These are phyloP conservation scores for Ogataea hybrid DNA, from an alignment of 1,139 yeast genomes.

Conservation along the genomic window DNA sequence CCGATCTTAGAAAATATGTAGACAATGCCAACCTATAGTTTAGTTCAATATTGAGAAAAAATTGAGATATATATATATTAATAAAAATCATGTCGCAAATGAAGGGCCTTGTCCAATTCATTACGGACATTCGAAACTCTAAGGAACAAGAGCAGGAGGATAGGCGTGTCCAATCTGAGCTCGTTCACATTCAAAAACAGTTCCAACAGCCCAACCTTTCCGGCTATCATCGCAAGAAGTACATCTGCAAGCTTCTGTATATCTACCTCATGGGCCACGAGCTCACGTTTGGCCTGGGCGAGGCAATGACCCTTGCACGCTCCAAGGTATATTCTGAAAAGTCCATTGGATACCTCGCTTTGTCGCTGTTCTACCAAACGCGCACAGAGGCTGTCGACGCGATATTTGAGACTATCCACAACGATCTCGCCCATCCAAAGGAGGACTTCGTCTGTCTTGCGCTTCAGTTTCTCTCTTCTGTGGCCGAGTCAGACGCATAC, in stretches of 20 bases:
- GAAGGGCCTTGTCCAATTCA: slow-evolving; percentile 73
- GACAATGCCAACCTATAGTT: slow-evolving; percentile 30
- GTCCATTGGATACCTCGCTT: slow-evolving; percentile 77
- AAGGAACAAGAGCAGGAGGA: slow-evolving; percentile 72
- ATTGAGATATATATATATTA: background rate
- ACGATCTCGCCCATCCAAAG: slow-evolving; percentile 53
- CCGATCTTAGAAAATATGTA: slow-evolving; percentile 30
- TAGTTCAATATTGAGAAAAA: background rate
- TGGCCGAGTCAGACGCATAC: slow-evolving; percentile 42
- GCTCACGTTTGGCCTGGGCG: slow-evolving; percentile 65
- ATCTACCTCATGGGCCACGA: slow-evolving; percentile 66
- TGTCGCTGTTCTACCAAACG: slow-evolving; percentile 54
- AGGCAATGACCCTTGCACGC: slow-evolving; percentile 55
- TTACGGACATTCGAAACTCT: slow-evolving; percentile 77
- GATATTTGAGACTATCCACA: slow-evolving; percentile 48
- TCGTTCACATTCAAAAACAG: slow-evolving; percentile 77
- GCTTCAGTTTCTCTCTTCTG: slow-evolving; percentile 66
- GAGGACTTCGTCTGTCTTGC: slow-evolving; percentile 72
- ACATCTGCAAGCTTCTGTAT: slow-evolving; percentile 75
- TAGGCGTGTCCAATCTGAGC: slow-evolving; percentile 73
- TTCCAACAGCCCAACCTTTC: slow-evolving; percentile 39
- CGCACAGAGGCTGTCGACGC: slow-evolving; percentile 37
- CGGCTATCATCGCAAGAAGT: slow-evolving; percentile 84
- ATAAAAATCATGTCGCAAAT: slow-evolving; percentile 25
- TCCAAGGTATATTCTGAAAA: slow-evolving; percentile 71